Evolutionary conservation across 805 yeast species (phyloP).

Genomic region (Kuraishia hungarica): DNA sequence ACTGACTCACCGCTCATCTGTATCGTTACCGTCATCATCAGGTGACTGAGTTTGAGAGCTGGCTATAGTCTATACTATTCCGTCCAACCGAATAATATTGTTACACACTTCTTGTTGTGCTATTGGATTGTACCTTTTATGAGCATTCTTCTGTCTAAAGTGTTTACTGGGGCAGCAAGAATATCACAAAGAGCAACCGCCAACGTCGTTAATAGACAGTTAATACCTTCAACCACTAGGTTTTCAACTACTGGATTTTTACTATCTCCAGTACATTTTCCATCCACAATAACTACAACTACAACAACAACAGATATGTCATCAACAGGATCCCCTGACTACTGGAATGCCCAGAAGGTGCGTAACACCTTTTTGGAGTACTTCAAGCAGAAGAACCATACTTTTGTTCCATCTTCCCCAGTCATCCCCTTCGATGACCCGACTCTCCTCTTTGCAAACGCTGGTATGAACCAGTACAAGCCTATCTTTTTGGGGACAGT

Average conservation of each 20-base stretch:
- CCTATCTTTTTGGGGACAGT: slow-evolving; percentile 97
- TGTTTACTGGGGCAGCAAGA: not conserved
- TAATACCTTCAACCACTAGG: no score
- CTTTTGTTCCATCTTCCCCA: slow-evolving; percentile 84
- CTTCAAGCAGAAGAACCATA: slow-evolving; percentile 63
- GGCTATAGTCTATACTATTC: no score
- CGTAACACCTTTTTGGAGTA: slow-evolving; percentile 82
- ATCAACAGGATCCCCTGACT: not conserved
- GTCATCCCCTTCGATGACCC: slow-evolving; percentile 98
- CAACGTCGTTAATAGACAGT: not conserved
- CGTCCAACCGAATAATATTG: no score
- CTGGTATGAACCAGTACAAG: slow-evolving; percentile 99
- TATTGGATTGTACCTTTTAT: not conserved
- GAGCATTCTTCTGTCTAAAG: not conserved
- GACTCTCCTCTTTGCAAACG: slow-evolving; percentile 91
- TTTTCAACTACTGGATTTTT: not conserved
- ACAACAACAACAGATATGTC: not conserved
- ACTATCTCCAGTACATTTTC: not conserved
- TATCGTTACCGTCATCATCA: not conserved
- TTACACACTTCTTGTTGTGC: no score
- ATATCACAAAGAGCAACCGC: not conserved
- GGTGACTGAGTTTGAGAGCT: no score
- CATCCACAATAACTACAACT: not conserved
- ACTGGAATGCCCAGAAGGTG: slow-evolving; percentile 43
- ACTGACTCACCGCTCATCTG: not conserved